Evolutionary conservation across 805 yeast genomes (phyloP).

Genomic region (Candida peoriensis): DNA sequence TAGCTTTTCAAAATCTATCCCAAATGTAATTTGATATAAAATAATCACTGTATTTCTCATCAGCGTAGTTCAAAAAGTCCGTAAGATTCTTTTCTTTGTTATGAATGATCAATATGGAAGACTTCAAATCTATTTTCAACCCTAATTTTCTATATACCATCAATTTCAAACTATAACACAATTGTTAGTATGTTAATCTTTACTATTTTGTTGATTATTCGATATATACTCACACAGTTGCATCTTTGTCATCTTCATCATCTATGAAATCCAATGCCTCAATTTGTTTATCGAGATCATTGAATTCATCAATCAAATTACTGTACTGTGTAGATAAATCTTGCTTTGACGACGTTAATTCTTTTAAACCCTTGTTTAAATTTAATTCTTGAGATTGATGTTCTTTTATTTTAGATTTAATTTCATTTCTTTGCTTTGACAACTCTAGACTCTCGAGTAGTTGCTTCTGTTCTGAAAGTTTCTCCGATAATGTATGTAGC

Average conservation of each 20-base stretch:
- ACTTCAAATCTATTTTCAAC: constrained; percentile 39
- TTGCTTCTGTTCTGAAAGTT: constrained; percentile 12
- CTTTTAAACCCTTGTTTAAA: constrained; percentile 48
- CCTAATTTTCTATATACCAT: constrained; percentile 60
- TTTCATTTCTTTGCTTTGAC: constrained; percentile 26
- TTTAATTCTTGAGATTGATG: constrained; percentile 43
- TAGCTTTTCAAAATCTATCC: constrained; percentile 46
- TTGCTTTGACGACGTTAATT: constrained; percentile 40
- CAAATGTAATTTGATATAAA: constrained; percentile 74
- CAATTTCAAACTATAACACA: constrained; percentile 36
- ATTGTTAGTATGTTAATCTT: constrained; percentile 5
- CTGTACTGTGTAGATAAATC: constrained; percentile 32
- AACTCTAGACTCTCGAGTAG: constrained; percentile 22
- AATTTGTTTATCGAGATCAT: constrained; percentile 30
- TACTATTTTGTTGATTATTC: not conserved
- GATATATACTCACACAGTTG: constrained; percentile 26
- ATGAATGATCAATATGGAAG: constrained; percentile 42
- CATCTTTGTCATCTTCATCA: constrained; percentile 34
- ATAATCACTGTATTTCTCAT: constrained; percentile 52
- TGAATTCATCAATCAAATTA: constrained; percentile 32
- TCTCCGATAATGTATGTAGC: constrained; percentile 16
- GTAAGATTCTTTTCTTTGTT: constrained; percentile 42
- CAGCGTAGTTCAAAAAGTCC: constrained; percentile 46
- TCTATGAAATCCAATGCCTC: constrained; percentile 24
- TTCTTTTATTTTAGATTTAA: constrained; percentile 27